These are phyloP conservation scores for Trichoderma orchidacearum DNA, from an alignment of 495 filamentous ascomycete genomes.

Conservation along the genomic window DNA sequence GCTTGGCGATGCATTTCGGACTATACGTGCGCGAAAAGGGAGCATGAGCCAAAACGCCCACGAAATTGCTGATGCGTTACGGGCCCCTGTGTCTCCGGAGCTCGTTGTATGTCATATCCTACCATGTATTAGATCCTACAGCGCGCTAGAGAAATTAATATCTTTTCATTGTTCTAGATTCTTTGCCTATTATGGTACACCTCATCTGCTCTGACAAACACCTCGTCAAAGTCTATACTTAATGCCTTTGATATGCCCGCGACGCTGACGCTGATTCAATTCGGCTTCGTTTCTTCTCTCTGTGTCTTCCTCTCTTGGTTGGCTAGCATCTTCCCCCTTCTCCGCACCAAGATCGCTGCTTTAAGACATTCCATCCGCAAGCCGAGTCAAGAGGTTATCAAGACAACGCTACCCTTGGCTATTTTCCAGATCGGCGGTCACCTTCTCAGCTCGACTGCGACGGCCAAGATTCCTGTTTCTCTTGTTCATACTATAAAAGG, in stretches of 20 bases:
- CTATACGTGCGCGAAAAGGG: conserved; percentile 58
- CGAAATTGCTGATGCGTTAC: conserved; percentile 82
- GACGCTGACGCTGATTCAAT: conserved; percentile 90
- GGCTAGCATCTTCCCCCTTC: conserved; percentile 49
- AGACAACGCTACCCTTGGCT: conserved; percentile 77
- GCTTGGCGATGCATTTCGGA: conserved; percentile 70
- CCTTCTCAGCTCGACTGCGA: conserved; percentile 85
- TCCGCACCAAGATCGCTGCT: conserved; percentile 58
- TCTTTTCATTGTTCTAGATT: conserved; percentile 33
- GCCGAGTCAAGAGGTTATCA: conserved; percentile 72
- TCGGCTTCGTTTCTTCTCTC: conserved; percentile 82
- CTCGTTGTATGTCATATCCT: conserved; percentile 54
- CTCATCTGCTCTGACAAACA: conserved; percentile 90
- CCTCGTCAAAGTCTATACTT: conserved; percentile 92
- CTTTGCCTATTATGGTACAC: conserved; percentile 87
- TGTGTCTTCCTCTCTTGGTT: conserved; percentile 69
- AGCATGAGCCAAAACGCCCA: conserved; percentile 88
- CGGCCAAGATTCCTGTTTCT: conserved; percentile 86
- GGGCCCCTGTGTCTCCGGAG: conserved; percentile 76
- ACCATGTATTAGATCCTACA: conserved; percentile 1
- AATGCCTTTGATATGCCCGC: conserved; percentile 86
- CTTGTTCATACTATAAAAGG: conserved; percentile 98
- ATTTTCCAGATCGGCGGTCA: conserved; percentile 90
- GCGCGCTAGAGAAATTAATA: conserved; percentile 2
- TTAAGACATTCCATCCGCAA: conserved; percentile 70